These are phyloP conservation scores for Galerina sulciceps DNA, from an alignment of 768 basidiomycete species.

Conservation along the genomic window DNA sequence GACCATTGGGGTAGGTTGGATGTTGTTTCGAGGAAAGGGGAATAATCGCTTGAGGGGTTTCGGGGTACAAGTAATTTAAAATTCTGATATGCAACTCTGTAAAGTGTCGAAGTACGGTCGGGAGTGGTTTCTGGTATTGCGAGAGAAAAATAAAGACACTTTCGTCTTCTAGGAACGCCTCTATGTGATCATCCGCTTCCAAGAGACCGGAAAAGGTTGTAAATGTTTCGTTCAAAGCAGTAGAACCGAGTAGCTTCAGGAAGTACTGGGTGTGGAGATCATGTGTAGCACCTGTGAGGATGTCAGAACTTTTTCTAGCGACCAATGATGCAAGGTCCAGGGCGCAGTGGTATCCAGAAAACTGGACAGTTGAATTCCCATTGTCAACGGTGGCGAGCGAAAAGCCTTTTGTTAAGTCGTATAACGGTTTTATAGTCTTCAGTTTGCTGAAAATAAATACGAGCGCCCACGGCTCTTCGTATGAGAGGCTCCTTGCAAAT, in stretches of 20 bases:
- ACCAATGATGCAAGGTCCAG: not conserved
- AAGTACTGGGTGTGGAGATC: not conserved
- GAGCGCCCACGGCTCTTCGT: too few species aligned
- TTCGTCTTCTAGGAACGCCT: not conserved
- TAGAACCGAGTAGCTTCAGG: not conserved
- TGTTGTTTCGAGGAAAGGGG: not conserved
- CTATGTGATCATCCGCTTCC: not conserved
- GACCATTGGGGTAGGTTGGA: not conserved
- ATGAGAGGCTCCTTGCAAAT: not conserved
- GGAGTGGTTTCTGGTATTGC: too few species aligned
- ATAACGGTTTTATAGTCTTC: too few species aligned
- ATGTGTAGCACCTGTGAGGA: too few species aligned
- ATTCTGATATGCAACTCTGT: not conserved
- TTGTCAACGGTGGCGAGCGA: not conserved
- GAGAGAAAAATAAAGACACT: not conserved
- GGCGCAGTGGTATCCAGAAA: not conserved
- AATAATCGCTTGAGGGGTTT: not conserved
- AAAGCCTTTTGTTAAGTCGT: not conserved
- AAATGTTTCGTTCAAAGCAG: not conserved
- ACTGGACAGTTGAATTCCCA: not conserved
- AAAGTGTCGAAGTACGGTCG: not conserved
- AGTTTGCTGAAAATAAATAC: too few species aligned
- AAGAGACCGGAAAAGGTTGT: not conserved
- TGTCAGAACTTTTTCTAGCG: not conserved
- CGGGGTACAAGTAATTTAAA: not conserved